Evolutionary conservation across 768 basidiomycete genomes (phyloP).

Genomic region (Cubamyces lactineus): DNA sequence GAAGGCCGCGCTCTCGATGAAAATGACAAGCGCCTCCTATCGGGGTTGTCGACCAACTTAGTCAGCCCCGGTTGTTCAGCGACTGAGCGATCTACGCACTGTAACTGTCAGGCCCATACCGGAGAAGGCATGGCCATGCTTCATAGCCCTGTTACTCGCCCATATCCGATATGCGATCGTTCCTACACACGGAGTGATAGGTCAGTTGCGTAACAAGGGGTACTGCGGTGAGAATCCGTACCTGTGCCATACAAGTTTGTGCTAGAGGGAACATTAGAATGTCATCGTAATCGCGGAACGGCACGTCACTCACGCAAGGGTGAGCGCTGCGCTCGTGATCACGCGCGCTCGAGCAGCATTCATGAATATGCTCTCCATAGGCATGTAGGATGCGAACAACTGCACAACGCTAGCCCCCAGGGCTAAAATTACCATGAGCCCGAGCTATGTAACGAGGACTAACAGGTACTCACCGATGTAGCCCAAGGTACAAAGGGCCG

Average conservation of each 20-base stretch:
- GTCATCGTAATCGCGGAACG: no score
- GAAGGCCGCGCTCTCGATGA: constrained; percentile 21
- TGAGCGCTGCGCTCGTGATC: constrained; percentile 10
- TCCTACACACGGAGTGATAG: neutral
- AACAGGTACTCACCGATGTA: constrained; percentile 5
- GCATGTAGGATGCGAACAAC: constrained; percentile 7
- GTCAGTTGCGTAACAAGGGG: neutral
- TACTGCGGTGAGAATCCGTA: neutral
- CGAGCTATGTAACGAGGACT: no score
- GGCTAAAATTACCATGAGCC: neutral
- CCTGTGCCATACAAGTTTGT: constrained; percentile 19
- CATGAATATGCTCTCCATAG: constrained; percentile 13
- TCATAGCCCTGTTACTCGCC: constrained; percentile 15
- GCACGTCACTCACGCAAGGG: constrained; percentile 5
- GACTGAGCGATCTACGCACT: neutral
- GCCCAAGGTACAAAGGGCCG: constrained; percentile 4
- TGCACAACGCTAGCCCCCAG: constrained; percentile 12
- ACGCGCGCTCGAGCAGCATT: neutral
- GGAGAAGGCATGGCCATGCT: constrained; percentile 7
- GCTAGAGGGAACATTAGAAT: neutral
- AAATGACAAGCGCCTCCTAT: constrained; percentile 20
- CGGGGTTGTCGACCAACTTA: neutral
- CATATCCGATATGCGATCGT: constrained; percentile 21
- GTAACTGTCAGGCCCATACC: constrained; percentile 3
- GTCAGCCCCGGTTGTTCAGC: no score